Evolutionary conservation across 345 rosid species (phyloP).

Genomic region (Capsella bursapastoris): DNA sequence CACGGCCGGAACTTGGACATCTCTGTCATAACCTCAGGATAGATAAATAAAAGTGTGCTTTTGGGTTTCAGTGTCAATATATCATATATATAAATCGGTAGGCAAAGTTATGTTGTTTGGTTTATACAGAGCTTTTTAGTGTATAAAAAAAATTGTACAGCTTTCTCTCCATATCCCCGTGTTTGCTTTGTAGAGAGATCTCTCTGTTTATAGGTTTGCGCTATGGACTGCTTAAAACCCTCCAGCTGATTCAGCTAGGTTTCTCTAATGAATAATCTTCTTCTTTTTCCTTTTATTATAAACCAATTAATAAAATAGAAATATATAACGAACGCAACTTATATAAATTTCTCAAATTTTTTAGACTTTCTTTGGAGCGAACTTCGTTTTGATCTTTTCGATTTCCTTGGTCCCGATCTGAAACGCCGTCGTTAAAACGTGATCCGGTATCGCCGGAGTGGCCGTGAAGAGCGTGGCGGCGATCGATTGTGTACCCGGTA

Average conservation of each 20-base stretch:
- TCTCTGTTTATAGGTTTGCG: slow-evolving; percentile 19
- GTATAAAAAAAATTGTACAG: slow-evolving; percentile 36
- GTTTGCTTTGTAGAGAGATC: slow-evolving; percentile 38
- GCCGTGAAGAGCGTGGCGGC: slow-evolving; percentile 55
- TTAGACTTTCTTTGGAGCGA: slow-evolving; percentile 59
- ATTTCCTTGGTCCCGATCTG: slow-evolving; percentile 68
- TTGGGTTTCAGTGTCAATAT: slow-evolving; percentile 8
- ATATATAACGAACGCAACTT: not conserved
- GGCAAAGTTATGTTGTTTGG: slow-evolving; percentile 37
- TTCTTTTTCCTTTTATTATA: slow-evolving; percentile 2
- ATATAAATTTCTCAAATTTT: no score
- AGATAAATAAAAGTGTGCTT: slow-evolving; percentile 52
- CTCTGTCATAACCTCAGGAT: slow-evolving; percentile 87
- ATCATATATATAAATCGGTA: slow-evolving; percentile 28
- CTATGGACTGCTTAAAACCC: not conserved
- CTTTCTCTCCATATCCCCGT: slow-evolving; percentile 23
- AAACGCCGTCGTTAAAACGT: slow-evolving; percentile 58
- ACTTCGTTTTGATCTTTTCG: slow-evolving; percentile 55
- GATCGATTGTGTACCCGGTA: slow-evolving; percentile 71
- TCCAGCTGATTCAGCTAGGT: not conserved
- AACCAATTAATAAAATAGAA: slow-evolving; percentile 8
- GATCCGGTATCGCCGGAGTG: slow-evolving; percentile 57
- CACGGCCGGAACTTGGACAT: slow-evolving; percentile 93
- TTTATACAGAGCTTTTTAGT: slow-evolving; percentile 26
- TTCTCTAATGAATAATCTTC: slow-evolving; percentile 19